Conservation (phyloP, 108 stramenopile genomes). For the Fistulifera pelliculosa region DNA sequence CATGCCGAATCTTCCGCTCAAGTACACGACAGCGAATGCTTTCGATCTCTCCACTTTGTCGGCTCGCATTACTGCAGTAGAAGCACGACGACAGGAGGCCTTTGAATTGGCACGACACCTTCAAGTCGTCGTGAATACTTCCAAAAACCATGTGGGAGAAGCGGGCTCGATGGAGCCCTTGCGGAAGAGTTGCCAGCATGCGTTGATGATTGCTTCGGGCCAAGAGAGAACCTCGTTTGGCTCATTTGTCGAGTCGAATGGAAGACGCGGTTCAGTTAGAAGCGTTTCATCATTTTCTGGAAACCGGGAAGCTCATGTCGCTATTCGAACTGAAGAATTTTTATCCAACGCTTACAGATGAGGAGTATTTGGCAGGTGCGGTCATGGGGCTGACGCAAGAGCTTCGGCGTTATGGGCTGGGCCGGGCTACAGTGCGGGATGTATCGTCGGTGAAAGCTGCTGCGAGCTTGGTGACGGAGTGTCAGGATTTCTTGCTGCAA, state of each 20-base stretch:
- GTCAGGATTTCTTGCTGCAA: constrained; percentile 56
- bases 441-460: constrained; percentile 36
- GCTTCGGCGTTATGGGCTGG: constrained; percentile 51
- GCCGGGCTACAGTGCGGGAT: constrained; percentile 55
- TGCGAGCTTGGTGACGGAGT: constrained; percentile 34
- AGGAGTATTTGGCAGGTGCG: constrained; percentile 71
- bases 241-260: constrained; percentile 35
- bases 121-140: constrained; percentile 22
- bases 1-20: constrained; percentile 26
- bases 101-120: constrained; percentile 40
- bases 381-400: constrained; percentile 69
- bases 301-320: constrained; percentile 27
- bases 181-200: background rate
- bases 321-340: constrained; percentile 3
- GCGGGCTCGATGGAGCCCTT: background rate
- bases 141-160: background rate
- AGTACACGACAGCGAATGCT: constrained; percentile 12
- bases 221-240: constrained; percentile 24
- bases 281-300: constrained; percentile 52
- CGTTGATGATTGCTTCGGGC: constrained; percentile 3
- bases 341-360: constrained; percentile 42
- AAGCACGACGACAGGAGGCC: constrained; percentile 30
- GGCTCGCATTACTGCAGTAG: constrained; percentile 11
- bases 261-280: constrained; percentile 57
- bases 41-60: constrained; percentile 19